Conservation (phyloP, 176 grass and related monocot species). For the Aegilops bicornis region DNA sequence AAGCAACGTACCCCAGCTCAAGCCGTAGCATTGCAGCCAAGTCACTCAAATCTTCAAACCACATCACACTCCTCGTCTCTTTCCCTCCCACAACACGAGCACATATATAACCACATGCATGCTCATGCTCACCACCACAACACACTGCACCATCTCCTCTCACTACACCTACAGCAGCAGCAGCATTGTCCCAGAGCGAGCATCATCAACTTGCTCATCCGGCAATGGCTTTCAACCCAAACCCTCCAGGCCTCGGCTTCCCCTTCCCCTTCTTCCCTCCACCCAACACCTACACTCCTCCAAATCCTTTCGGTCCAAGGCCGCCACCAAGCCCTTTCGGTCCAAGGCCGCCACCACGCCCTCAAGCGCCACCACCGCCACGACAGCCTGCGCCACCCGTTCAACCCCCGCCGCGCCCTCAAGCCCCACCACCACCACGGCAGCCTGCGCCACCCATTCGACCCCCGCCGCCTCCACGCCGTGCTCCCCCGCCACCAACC, state of each 20-base stretch:
- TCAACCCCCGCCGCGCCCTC: neutral
- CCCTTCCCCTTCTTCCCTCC: constrained; percentile 51
- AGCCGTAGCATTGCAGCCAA: constrained; percentile 80
- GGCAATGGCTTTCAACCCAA: constrained; percentile 47
- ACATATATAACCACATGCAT: constrained; percentile 36
- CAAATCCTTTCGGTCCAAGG: neutral
- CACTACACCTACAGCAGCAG: constrained; percentile 30
- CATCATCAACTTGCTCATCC: neutral
- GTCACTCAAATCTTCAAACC: constrained; percentile 49
- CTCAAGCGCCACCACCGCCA: neutral
- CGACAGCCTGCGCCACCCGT: constrained; percentile 22
- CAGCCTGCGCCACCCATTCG: constrained; percentile 3
- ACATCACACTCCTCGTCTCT: constrained; percentile 18
- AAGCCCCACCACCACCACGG: constrained; percentile 14
- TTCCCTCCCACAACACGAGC: constrained; percentile 1
- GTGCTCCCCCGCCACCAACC: neutral
- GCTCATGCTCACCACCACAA: constrained; percentile 34
- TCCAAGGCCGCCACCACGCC: constrained; percentile 3
- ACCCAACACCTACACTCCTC: constrained; percentile 29
- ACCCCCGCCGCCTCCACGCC: constrained; percentile 7
- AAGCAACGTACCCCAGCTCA: constrained; percentile 48
- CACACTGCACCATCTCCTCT: constrained; percentile 18
- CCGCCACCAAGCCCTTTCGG: constrained; percentile 18
- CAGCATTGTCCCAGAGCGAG: neutral
- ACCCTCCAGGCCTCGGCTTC: constrained; percentile 30